Evolutionary conservation across 1,284 basidiomycete species (phyloP), one percentile per base, ranked within the genome.

Genomic region (Apiotrichum brassicae): DNA sequence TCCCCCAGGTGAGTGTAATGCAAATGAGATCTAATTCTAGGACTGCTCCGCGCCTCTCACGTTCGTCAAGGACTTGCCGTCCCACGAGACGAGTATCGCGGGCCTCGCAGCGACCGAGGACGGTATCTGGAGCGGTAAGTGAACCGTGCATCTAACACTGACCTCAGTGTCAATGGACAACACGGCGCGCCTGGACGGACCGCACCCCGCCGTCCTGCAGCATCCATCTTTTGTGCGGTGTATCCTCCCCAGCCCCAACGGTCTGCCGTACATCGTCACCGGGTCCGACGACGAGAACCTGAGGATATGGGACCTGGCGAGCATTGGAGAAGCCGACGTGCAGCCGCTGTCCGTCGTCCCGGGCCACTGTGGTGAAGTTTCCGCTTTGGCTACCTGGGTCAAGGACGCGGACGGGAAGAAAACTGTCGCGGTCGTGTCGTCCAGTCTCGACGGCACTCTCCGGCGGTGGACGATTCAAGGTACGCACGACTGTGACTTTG

Each of bases 321-420:
- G 46, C n/a, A 46, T 54, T 0, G 37, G 52, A n/a, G 42, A 48
- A 28, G 42, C 39, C 6, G 41, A 49, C 16, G 53, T 49, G 8
- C 46, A 48, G 34, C 66, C 87, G 18, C 76, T 82, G 16, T 56
- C 65, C 0, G 78, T 81, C 57, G 73, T 88, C 7, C 85, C 91
- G 57, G 90, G 81, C 6, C 92, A 95, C 68, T 89, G 84, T 80
- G 87, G 88, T 57, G 87, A 92, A 59, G 82, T 94, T 11, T 85
- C 80, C 6, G 81, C 79, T 2, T 70, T 95, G 35, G 77, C 78
- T 26, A 71, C 85, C 6, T 94, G 89, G 87, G 69, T 80, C 55
- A 77, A 81, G 23, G 73, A 74, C 47, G 74, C 71, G 6, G 66
- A 71, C 16, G 74, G 75, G 4, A 70, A 68, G 43, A 77, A 72